phyloP scores from a whole-genome alignment of 805 yeast species.

The Candida ascalaphidarum region DNA sequence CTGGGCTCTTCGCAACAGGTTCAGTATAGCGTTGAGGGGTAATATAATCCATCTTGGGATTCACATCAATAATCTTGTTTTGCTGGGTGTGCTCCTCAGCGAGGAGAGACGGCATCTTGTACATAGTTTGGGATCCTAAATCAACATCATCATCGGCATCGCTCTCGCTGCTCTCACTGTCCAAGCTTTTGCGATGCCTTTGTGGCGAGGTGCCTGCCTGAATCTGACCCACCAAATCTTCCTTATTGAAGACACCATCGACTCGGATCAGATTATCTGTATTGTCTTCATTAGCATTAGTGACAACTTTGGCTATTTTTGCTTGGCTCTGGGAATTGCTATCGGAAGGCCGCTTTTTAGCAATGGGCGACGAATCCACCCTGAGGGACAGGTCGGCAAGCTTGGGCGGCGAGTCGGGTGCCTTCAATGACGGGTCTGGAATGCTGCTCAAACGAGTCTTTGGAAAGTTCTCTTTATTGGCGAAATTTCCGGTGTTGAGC shows the following conservation, averaged over 20 bases:
- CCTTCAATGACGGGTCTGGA: no score
- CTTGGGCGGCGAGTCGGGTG: no score
- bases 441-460: no score
- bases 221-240: slow-evolving; percentile 15
- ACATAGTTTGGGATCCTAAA: slow-evolving; percentile 3
- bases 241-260: slow-evolving; percentile 14
- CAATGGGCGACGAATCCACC: no score
- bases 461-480: no score
- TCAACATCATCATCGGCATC: slow-evolving; percentile 15
- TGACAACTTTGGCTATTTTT: slow-evolving; percentile 14
- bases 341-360: no score
- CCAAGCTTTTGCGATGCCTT: no score
- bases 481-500: no score
- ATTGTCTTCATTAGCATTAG: slow-evolving; percentile 10
- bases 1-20: slow-evolving; percentile 21
- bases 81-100: slow-evolving; percentile 10
- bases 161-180: slow-evolving; percentile 17
- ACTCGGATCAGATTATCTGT: slow-evolving; percentile 7
- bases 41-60: slow-evolving; percentile 9
- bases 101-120: background rate
- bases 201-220: slow-evolving; percentile 5
- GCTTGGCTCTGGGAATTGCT: no score
- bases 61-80: slow-evolving; percentile 7
- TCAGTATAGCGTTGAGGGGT: slow-evolving; percentile 24
- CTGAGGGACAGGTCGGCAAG: no score